Percentiles rank a stretch among this genome's conserved stretches.
Conservation (phyloP, 2,329 filamentous ascomycete genomes). For the Chaetomium sp. region DNA sequence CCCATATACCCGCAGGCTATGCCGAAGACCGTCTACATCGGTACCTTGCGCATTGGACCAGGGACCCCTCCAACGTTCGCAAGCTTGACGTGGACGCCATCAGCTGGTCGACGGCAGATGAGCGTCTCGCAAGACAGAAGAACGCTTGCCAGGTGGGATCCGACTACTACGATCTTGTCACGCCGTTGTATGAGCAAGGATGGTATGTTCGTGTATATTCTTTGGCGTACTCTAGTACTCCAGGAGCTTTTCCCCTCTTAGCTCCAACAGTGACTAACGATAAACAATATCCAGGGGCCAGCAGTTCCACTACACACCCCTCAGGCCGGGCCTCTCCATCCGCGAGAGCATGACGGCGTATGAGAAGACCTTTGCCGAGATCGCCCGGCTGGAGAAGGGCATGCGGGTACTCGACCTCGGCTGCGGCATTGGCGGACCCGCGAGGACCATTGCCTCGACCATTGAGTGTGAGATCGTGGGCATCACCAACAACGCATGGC, state of each 20-base stretch:
- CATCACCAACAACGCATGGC: constrained; percentile 77
- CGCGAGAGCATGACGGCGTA: constrained; percentile 66
- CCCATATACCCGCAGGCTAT: constrained; percentile 8
- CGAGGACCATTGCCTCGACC: constrained; percentile 68
- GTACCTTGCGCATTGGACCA: constrained; percentile 13
- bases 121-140: constrained; percentile 10
- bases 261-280: neutral
- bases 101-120: constrained; percentile 12
- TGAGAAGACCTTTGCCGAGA: constrained; percentile 69
- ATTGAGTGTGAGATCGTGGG: constrained; percentile 62
- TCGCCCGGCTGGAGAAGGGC: constrained; percentile 58
- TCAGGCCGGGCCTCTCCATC: constrained; percentile 64
- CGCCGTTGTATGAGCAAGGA: constrained; percentile 69
- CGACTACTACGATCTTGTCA: constrained; percentile 65
- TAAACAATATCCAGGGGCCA: constrained; percentile 42
- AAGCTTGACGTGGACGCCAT: constrained; percentile 11
- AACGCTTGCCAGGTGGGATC: constrained; percentile 12
- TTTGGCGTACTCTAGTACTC: too few relatives aligned
- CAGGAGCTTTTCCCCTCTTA: too few relatives aligned
- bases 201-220: constrained; percentile 28
- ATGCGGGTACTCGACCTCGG: constrained; percentile 69
- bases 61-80: constrained; percentile 5
- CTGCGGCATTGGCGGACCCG: constrained; percentile 70
- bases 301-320: constrained; percentile 74
- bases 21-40: constrained; percentile 5